These are phyloP conservation scores for Abortiporus biennis DNA, from an alignment of 1,284 basidiomycete species.

Conservation along the genomic window DNA sequence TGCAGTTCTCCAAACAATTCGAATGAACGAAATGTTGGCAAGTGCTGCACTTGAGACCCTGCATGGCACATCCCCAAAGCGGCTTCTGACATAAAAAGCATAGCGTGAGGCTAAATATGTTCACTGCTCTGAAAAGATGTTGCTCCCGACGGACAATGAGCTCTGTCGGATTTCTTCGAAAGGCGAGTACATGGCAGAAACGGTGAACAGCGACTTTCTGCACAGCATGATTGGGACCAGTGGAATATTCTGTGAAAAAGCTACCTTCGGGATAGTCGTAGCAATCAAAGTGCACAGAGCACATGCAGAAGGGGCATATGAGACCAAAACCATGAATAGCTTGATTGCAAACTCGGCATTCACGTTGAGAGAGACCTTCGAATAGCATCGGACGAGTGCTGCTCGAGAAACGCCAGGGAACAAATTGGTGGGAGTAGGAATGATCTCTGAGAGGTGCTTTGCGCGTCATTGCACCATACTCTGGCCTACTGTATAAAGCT, in stretches of 20 bases:
- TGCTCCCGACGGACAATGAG: constrained; percentile 23
- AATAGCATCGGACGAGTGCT: constrained; percentile 24
- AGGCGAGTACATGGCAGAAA: constrained; percentile 45
- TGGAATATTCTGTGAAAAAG: constrained; percentile 45
- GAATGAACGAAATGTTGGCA: constrained; percentile 63
- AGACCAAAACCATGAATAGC: constrained; percentile 55
- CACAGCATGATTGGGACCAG: constrained; percentile 35
- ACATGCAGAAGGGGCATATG: constrained; percentile 59
- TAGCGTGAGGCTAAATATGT: constrained; percentile 65
- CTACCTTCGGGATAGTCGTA: constrained; percentile 66
- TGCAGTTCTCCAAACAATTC: constrained; percentile 35
- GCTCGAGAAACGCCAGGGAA: constrained; percentile 54
- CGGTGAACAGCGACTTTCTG: constrained; percentile 56
- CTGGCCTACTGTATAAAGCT: constrained; percentile 10
- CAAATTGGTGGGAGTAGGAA: constrained; percentile 52
- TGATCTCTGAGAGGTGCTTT: constrained; percentile 7
- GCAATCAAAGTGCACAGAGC: constrained; percentile 64
- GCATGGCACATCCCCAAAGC: constrained; percentile 63
- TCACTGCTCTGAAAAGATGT: constrained; percentile 52
- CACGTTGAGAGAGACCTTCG: constrained; percentile 31
- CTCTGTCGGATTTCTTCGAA: constrained; percentile 21
- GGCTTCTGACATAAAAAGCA: constrained; percentile 64
- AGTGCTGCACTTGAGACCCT: constrained; percentile 56
- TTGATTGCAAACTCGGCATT: constrained; percentile 50
- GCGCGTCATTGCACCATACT: constrained; percentile 2